These are phyloP conservation scores for Berberis thunbergii DNA, from an alignment of 164 flowering plant genomes.

Conservation along the genomic window DNA sequence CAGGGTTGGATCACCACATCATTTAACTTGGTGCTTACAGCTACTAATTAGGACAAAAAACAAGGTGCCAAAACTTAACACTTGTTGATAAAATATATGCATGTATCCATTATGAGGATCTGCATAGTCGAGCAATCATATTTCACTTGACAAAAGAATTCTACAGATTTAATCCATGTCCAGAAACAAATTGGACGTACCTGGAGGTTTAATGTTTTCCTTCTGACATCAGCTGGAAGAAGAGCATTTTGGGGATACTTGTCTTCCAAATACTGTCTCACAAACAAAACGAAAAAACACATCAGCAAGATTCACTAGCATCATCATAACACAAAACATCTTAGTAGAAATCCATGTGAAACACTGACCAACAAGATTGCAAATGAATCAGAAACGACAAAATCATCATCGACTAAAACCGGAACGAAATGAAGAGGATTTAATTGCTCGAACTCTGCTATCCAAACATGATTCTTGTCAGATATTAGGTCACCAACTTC, in stretches of 20 bases:
- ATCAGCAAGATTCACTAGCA: not conserved
- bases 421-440: slow-evolving; percentile 60
- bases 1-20: too few relatives aligned
- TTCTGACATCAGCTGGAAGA: slow-evolving; percentile 37
- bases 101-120: too few relatives aligned
- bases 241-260: slow-evolving; percentile 41
- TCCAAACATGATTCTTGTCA: not conserved
- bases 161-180: too few relatives aligned
- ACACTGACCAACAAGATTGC: slow-evolving; percentile 55
- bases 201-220: slow-evolving; percentile 45
- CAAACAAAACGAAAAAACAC: not conserved
- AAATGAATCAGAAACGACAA: slow-evolving; percentile 52
- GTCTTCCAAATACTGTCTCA: slow-evolving; percentile 51
- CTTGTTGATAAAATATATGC: too few relatives aligned
- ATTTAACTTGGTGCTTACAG: too few relatives aligned
- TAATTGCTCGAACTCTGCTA: slow-evolving; percentile 48
- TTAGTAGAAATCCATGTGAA: not conserved
- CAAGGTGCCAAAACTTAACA: too few relatives aligned
- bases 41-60: too few relatives aligned
- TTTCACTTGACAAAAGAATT: too few relatives aligned
- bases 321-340: not conserved
- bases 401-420: slow-evolving; percentile 50
- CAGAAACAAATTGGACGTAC: slow-evolving; percentile 15
- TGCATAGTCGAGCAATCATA: too few relatives aligned
- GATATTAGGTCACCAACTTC: not conserved